phyloP scores from a whole-genome alignment of 148 eudicot genomes.

The Amaranthus cruentus region DNA sequence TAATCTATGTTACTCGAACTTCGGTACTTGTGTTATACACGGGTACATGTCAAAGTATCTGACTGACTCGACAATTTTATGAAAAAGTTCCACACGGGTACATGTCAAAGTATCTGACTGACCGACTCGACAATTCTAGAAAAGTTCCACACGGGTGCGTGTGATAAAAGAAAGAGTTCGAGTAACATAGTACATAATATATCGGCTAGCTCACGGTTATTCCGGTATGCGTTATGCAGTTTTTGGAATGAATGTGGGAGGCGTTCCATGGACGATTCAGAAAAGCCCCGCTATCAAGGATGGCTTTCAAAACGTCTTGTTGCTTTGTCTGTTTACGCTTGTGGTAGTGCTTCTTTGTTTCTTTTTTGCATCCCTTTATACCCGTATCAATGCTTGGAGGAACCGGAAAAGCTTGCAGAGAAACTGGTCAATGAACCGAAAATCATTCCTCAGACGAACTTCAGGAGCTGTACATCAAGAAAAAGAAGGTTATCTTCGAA shows the following conservation, averaged over 20 bases:
- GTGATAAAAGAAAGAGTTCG: too few relatives aligned
- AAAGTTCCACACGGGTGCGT: too few relatives aligned
- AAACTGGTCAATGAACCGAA: slow-evolving; percentile 67
- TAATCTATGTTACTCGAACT: not conserved
- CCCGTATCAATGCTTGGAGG: slow-evolving; percentile 56
- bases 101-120: too few relatives aligned
- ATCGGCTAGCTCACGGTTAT: not conserved
- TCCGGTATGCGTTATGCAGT: slow-evolving; percentile 38
- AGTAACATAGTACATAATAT: not conserved
- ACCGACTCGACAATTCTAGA: too few relatives aligned
- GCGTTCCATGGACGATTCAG: slow-evolving; percentile 94
- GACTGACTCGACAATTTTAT: too few relatives aligned
- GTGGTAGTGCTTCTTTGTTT: slow-evolving; percentile 69
- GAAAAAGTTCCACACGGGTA: too few relatives aligned
- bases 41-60: too few relatives aligned
- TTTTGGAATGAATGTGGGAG: slow-evolving; percentile 99
- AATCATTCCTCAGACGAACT: slow-evolving; percentile 40
- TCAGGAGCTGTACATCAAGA: slow-evolving; percentile 29
- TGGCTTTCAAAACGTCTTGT: slow-evolving; percentile 76
- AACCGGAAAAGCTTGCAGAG: slow-evolving; percentile 40
- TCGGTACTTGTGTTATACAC: too few relatives aligned
- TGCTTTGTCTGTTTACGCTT: slow-evolving; percentile 54
- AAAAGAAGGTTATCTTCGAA: slow-evolving; percentile 69
- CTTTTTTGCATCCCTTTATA: slow-evolving; percentile 50
- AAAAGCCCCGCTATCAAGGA: slow-evolving; percentile 49